A percentile compares a stretch with the other conserved stretches of the same genome.
Conservation (phyloP, 257 asterid species). For the Solanum megistacrolobum region DNA sequence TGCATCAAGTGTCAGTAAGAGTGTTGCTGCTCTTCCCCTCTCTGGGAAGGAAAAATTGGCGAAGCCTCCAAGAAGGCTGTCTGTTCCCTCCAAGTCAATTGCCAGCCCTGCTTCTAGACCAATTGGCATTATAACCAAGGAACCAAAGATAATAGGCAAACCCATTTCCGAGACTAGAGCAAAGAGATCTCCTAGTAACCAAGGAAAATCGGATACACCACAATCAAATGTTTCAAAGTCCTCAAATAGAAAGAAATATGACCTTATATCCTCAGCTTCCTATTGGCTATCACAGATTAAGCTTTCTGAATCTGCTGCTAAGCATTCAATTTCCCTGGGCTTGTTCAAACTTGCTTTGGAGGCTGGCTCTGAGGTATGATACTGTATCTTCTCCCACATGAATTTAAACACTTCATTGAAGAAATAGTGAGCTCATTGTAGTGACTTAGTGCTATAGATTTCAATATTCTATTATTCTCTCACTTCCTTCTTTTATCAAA, state of each 20-base stretch:
- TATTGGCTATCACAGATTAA: slow-evolving; percentile 83
- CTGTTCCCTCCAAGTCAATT: slow-evolving; percentile 64
- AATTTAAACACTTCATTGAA: neutral
- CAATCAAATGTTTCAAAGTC: slow-evolving; percentile 46
- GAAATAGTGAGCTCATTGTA: neutral
- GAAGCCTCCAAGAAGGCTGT: slow-evolving; percentile 83
- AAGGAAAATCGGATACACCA: slow-evolving; percentile 49
- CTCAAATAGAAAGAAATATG: slow-evolving; percentile 47
- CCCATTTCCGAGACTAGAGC: slow-evolving; percentile 76
- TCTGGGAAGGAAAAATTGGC: slow-evolving; percentile 64
- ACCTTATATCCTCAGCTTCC: slow-evolving; percentile 60
- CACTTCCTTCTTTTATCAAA: neutral
- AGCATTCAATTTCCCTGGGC: slow-evolving; percentile 74
- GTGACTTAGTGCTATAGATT: neutral
- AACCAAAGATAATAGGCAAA: neutral
- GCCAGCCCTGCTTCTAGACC: slow-evolving; percentile 50
- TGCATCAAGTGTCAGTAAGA: slow-evolving; percentile 58
- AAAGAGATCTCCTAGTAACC: slow-evolving; percentile 31
- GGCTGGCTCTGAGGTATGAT: slow-evolving; percentile 76
- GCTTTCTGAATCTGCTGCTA: slow-evolving; percentile 69
- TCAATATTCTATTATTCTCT: neutral
- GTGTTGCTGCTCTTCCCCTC: slow-evolving; percentile 61
- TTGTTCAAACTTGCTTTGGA: slow-evolving; percentile 81
- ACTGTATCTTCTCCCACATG: neutral
- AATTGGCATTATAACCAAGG: slow-evolving; percentile 19